Percentiles rank a stretch among this genome's conserved stretches.
phyloP scores from a whole-genome alignment of 805 yeast genomes.

The Starmerella bacillaris region DNA sequence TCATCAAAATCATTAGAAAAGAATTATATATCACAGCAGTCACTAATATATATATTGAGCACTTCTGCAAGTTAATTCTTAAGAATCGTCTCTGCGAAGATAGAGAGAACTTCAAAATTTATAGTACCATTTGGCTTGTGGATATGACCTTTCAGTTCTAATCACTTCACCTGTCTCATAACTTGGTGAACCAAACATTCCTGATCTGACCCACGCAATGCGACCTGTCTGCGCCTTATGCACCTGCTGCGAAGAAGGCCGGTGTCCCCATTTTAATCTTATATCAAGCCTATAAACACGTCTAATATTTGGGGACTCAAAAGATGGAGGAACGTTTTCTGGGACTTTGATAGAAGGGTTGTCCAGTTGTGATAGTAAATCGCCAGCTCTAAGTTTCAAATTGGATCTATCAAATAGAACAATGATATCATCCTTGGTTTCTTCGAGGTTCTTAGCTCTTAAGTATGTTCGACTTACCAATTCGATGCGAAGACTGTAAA shows the following conservation, averaged over 20 bases:
- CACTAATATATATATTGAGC: too few species aligned
- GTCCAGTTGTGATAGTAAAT: conserved; percentile 8
- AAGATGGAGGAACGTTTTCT: conserved; percentile 34
- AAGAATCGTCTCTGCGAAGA: too few species aligned
- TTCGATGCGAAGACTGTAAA: conserved; percentile 6
- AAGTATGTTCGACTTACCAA: conserved; percentile 7
- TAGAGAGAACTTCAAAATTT: too few species aligned
- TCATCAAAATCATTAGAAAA: too few species aligned
- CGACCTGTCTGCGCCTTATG: conserved; percentile 13
- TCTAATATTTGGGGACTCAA: conserved; percentile 37
- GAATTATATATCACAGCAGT: too few species aligned
- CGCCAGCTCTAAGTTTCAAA: conserved; percentile 15
- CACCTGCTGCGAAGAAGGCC: conserved; percentile 10
- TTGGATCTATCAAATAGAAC: conserved; percentile 3
- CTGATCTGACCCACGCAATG: conserved; percentile 14
- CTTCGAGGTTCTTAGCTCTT: conserved; percentile 13
- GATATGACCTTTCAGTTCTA: conserved; percentile 10
- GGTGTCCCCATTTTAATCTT: conserved; percentile 15
- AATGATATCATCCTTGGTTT: conserved; percentile 2
- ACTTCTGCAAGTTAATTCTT: too few species aligned
- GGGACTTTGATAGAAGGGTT: conserved; percentile 29
- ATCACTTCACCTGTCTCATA: conserved; percentile 17
- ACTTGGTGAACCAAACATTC: conserved; percentile 15
- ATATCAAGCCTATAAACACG: conserved; percentile 29
- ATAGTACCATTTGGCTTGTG: conserved; percentile 13